These are phyloP conservation scores for Daedalea quercina DNA, from an alignment of 768 basidiomycete genomes.

Conservation along the genomic window DNA sequence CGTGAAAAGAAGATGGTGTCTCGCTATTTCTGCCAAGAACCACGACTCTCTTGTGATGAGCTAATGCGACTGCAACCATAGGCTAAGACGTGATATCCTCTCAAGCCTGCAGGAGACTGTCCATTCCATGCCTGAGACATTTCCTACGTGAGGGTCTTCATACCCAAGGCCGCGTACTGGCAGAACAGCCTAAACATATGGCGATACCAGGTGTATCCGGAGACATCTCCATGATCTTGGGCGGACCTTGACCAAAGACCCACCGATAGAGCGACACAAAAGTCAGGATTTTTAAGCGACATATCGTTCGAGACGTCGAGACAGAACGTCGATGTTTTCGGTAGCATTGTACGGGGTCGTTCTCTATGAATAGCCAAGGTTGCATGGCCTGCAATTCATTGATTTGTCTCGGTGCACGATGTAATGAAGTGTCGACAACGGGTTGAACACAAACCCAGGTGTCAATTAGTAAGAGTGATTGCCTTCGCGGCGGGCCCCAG, in stretches of 20 bases:
- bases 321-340: conserved; percentile 13
- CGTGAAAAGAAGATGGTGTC: too few species aligned
- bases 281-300: conserved; percentile 6
- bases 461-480: not conserved
- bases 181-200: conserved; percentile 12
- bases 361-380: conserved; percentile 14
- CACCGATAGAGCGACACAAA: conserved; percentile 12
- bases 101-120: conserved; percentile 13
- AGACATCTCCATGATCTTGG: conserved; percentile 11
- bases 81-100: not conserved
- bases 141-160: conserved; percentile 7
- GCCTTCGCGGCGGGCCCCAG: too few species aligned
- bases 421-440: not conserved
- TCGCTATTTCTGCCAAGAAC: too few species aligned
- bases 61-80: too few species aligned
- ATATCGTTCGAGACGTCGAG: conserved; percentile 9
- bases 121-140: conserved; percentile 6
- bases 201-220: conserved; percentile 14
- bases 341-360: conserved; percentile 13
- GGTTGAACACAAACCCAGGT: not conserved
- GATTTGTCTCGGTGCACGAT: not conserved
- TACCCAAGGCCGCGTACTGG: conserved; percentile 10
- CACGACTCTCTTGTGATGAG: too few species aligned
- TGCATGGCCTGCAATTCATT: conserved; percentile 10
- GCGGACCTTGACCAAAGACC: conserved; percentile 11